These are phyloP conservation scores for Euphorbia celastroides DNA, from an alignment of 441 rosid genomes.

Conservation along the genomic window DNA sequence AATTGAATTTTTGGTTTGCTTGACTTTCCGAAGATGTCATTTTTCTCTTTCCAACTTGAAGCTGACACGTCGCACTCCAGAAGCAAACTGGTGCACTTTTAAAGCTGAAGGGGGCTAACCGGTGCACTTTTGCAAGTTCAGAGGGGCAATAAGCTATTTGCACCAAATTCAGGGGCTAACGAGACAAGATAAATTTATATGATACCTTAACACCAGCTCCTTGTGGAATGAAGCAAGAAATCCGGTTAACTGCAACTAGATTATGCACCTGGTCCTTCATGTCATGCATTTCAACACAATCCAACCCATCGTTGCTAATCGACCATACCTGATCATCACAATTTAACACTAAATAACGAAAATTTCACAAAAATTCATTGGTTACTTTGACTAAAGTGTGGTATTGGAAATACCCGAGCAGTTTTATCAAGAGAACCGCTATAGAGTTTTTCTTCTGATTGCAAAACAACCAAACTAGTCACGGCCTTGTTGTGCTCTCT, in stretches of 20 bases:
- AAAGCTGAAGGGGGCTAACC: too few species aligned
- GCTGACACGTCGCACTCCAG: too few species aligned
- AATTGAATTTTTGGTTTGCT: too few species aligned
- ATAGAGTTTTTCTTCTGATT: slow-evolving; percentile 49
- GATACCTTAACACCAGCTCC: slow-evolving; percentile 78
- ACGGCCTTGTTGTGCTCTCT: slow-evolving; percentile 62
- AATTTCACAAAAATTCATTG: not conserved
- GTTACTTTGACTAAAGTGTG: not conserved
- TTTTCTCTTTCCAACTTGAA: too few species aligned
- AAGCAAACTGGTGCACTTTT: too few species aligned
- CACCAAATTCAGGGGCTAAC: too few species aligned
- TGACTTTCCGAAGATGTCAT: too few species aligned
- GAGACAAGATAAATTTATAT: too few species aligned
- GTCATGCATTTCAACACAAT: slow-evolving; percentile 59
- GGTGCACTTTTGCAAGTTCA: too few species aligned
- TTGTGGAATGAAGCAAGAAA: slow-evolving; percentile 63
- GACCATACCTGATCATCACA: slow-evolving; percentile 50
- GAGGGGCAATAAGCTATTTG: too few species aligned
- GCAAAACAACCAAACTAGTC: slow-evolving; percentile 48
- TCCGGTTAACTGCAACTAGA: slow-evolving; percentile 44
- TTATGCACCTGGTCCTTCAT: slow-evolving; percentile 64
- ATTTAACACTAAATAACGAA: not conserved
- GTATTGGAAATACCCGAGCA: slow-evolving; percentile 32
- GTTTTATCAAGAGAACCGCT: slow-evolving; percentile 76
- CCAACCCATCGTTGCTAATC: slow-evolving; percentile 31